Evolutionary conservation across 345 rosid genomes (phyloP).

Genomic region (Sisymbrium altissimum): DNA sequence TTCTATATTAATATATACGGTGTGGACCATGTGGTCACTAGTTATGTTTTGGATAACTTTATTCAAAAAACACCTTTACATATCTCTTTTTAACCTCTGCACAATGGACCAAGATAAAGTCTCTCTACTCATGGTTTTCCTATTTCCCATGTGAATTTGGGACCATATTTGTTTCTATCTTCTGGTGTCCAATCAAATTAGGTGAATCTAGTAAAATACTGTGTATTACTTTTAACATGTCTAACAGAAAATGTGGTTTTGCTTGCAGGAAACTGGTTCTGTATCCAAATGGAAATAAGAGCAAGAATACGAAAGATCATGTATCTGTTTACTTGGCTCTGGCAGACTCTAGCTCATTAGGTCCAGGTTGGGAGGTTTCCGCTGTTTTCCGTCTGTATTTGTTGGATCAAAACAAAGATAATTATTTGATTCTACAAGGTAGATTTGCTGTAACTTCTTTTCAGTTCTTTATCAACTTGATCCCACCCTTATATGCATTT

Average conservation of each 20-base stretch:
- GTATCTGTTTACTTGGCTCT: conserved; percentile 54
- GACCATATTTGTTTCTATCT: conserved; percentile 2
- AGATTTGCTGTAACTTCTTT: neutral
- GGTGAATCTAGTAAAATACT: neutral
- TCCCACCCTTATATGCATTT: neutral
- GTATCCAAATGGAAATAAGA: conserved; percentile 59
- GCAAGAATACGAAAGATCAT: conserved; percentile 49
- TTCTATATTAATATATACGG: neutral
- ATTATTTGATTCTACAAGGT: conserved; percentile 34
- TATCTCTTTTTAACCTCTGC: neutral
- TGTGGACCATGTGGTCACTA: neutral
- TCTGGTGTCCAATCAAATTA: neutral
- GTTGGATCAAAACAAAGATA: conserved; percentile 37
- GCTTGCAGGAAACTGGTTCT: conserved; percentile 54
- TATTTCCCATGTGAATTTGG: conserved; percentile 5
- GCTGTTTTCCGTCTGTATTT: conserved; percentile 47
- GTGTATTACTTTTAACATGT: neutral
- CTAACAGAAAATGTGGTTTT: neutral
- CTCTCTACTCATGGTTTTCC: conserved; percentile 1
- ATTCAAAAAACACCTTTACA: neutral
- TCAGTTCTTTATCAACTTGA: neutral
- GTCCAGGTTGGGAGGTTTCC: conserved; percentile 49
- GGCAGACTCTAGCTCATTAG: conserved; percentile 40
- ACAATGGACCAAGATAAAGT: neutral
- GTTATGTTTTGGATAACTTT: neutral